These are phyloP conservation scores for Lichtheimia hyalospora DNA, from an alignment of 371 early-diverging fungal species.

Conservation along the genomic window DNA sequence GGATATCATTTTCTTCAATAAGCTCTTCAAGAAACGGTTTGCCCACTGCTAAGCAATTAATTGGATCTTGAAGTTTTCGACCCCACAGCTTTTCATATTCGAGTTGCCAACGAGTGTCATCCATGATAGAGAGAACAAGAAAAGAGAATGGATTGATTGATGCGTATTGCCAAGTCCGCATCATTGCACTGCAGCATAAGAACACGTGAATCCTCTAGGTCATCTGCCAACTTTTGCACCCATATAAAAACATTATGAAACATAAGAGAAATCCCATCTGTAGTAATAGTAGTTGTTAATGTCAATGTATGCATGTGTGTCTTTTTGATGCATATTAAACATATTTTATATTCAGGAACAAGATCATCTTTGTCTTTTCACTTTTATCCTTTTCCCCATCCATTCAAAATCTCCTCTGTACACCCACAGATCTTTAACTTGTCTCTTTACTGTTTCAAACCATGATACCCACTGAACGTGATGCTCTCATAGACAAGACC, in stretches of 20 bases:
- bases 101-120: slow-evolving; percentile 5
- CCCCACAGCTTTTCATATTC: slow-evolving; percentile 36
- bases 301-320: too few relatives aligned
- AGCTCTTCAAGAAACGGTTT: slow-evolving; percentile 49
- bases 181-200: too few relatives aligned
- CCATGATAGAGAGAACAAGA: too few relatives aligned
- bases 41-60: slow-evolving; percentile 44
- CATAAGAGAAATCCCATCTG: too few relatives aligned
- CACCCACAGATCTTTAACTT: neutral
- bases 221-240: too few relatives aligned
- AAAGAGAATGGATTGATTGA: too few relatives aligned
- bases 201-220: too few relatives aligned
- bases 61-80: slow-evolving; percentile 36
- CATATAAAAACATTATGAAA: too few relatives aligned
- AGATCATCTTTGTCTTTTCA: neutral
- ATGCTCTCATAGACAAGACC: neutral
- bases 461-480: neutral
- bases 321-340: too few relatives aligned
- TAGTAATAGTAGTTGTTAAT: too few relatives aligned
- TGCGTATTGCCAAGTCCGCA: too few relatives aligned
- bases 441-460: neutral
- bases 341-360: too few relatives aligned
- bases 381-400: neutral
- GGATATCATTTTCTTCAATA: slow-evolving; percentile 50
- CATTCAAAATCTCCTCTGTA: neutral